phyloP scores from a whole-genome alignment of 2,329 filamentous ascomycete genomes.

The Fusarium abutilonis region DNA sequence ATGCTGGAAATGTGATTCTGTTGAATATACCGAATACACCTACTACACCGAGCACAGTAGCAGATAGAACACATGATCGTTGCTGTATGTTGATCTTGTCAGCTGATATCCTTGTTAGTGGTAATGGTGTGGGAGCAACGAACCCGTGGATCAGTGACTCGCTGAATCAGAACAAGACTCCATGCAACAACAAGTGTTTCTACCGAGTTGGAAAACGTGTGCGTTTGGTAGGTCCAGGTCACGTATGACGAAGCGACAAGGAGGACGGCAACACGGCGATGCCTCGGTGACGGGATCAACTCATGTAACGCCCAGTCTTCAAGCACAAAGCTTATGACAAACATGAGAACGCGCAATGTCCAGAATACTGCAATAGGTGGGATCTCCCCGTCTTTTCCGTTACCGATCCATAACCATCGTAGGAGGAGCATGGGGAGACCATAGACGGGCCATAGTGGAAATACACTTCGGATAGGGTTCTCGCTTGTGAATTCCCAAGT shows the following conservation, averaged over 20 bases:
- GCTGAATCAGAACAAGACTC: conserved; percentile 90
- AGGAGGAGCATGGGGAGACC: conserved; percentile 92
- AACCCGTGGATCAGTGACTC: conserved; percentile 84
- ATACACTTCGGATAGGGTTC: conserved; percentile 91
- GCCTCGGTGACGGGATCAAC: conserved; percentile 78
- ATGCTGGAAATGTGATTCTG: conserved; percentile 95
- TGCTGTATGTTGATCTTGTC: conserved; percentile 61
- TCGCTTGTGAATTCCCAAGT: conserved; percentile 97
- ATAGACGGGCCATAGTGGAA: conserved; percentile 95
- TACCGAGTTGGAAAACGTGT: conserved; percentile 97
- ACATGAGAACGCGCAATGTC: conserved; percentile 89
- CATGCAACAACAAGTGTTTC: conserved; percentile 93
- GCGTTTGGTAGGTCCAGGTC: conserved; percentile 98
- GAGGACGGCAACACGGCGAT: conserved; percentile 77
- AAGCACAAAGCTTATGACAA: conserved; percentile 91
- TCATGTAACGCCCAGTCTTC: conserved; percentile 98
- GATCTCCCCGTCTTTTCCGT: conserved; percentile 78
- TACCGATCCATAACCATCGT: conserved; percentile 91
- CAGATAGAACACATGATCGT: conserved; percentile 78
- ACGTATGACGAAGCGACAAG: conserved; percentile 96
- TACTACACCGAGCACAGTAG: conserved; percentile 81
- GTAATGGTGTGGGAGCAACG: conserved; percentile 42
- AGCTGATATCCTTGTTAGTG: conserved; percentile 21
- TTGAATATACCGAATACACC: conserved; percentile 91
- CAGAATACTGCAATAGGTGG: conserved; percentile 91